Base-by-base conservation (phyloP, 2,329 filamentous ascomycete species). In the Juglanconis juglandina region DNA sequence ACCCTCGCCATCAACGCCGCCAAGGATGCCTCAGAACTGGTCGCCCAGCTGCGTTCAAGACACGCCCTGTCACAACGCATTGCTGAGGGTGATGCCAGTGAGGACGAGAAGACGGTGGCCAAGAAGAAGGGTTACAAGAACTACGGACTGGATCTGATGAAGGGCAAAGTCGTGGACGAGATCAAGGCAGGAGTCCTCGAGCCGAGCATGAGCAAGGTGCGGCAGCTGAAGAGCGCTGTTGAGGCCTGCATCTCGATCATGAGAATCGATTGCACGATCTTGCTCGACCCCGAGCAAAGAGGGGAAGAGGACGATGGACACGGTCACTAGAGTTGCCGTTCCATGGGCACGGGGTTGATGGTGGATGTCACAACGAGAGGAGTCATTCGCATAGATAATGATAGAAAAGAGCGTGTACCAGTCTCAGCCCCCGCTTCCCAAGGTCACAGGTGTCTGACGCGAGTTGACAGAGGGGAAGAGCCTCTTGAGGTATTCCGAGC, bases 221-320 rank as follows among this genome's bases (percentile, higher is more conserved):
- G 94, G 77, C 95, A 98, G 82, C 82, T 99, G 72, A 99, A 99
- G 88, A 96, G 90, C 77, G 95, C 95, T 34, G 95, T 99, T 53
- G 95, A 99, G 80, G 95, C 95, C 58, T 98, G 95, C 77, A 96
- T 99, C 76, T 91, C 92, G 72, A 98, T 99, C 75, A 98, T 99
- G 95, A 87, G 95, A 71, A 99, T 99, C 73, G 95, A 99, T 80
- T 98, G 95, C 66, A 83, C 99, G 77, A 98, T 99, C 79, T 96
- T 96, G 82, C 80, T 99, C 76, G 95, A 99, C 81, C 93, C 93
- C 17, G 92, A 97, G 81, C 85, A 88, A 80, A 83, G 84, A 72
- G 81, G 79, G 46, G 84, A 87, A 71, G 86, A 86, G 67, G 90
- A 96, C 77, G 91, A 95, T 70, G 92, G 91, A 60, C 91, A 96